A percentile compares a stretch with the other conserved stretches of the same genome.
Evolutionary conservation across 2,329 filamentous ascomycete genomes (phyloP).

Genomic region (Aspergillus piperis): DNA sequence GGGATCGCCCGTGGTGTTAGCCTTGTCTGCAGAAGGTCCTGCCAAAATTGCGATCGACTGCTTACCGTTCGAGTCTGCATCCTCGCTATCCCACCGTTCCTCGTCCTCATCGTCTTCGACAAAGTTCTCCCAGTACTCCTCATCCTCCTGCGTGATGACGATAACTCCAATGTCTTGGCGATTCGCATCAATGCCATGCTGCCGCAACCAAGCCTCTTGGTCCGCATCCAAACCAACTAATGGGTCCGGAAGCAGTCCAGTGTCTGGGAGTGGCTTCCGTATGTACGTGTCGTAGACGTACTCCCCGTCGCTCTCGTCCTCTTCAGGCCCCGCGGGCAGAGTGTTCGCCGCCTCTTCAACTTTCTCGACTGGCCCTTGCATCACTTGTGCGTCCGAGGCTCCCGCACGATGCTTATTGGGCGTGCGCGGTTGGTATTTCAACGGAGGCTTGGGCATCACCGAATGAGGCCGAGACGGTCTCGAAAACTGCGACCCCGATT

Average conservation of each 20-base stretch:
- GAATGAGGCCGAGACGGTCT: constrained; percentile 10
- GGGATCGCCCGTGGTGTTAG: constrained; percentile 6
- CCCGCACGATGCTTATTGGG: constrained; percentile 32
- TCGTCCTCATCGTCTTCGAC: constrained; percentile 56
- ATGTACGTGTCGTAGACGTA: constrained; percentile 66
- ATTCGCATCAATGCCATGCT: constrained; percentile 31
- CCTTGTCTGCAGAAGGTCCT: background rate
- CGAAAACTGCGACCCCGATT: background rate
- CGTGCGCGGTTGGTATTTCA: constrained; percentile 41
- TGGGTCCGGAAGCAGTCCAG: constrained; percentile 38
- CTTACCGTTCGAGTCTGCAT: constrained; percentile 63
- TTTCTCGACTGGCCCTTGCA: constrained; percentile 8
- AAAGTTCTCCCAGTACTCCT: constrained; percentile 60
- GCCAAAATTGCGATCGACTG: background rate
- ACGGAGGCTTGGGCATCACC: constrained; percentile 28
- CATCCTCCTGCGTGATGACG: constrained; percentile 44
- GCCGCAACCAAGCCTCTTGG: constrained; percentile 28
- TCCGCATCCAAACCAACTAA: constrained; percentile 31
- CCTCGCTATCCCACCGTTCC: constrained; percentile 59
- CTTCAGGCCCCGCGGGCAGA: constrained; percentile 19
- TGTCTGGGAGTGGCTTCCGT: constrained; percentile 47
- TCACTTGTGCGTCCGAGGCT: constrained; percentile 1
- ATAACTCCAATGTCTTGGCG: constrained; percentile 44
- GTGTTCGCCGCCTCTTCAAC: background rate
- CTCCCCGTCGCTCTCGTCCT: constrained; percentile 51